Conservation (phyloP, 352 stramenopile species). For the Globisporangium mamillatum region DNA sequence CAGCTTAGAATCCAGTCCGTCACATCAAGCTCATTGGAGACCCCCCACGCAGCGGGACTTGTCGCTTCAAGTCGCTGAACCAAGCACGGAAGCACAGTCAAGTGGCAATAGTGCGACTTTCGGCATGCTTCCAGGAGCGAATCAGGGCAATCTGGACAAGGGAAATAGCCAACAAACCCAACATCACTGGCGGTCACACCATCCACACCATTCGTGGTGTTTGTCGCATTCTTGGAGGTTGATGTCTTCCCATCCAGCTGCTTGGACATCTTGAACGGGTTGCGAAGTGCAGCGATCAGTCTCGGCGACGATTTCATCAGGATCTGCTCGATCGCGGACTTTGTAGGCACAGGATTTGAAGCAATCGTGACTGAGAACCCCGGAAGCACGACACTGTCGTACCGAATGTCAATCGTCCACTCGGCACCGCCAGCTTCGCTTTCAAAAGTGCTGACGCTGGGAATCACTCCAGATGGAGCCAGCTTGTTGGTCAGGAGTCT, state of each 20-base stretch:
- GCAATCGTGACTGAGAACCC: slow-evolving; percentile 14
- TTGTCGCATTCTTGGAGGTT: background rate
- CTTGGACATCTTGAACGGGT: slow-evolving; percentile 8
- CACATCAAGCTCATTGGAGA: slow-evolving; percentile 1
- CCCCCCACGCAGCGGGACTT: background rate
- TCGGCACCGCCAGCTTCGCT: slow-evolving; percentile 15
- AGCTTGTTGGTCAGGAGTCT: background rate
- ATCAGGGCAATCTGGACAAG: background rate
- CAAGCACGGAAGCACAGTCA: slow-evolving; percentile 19
- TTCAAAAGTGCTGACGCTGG: slow-evolving; percentile 6
- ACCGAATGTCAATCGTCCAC: slow-evolving; percentile 18
- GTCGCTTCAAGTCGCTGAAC: background rate
- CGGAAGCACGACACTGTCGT: slow-evolving; percentile 16
- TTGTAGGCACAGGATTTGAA: background rate
- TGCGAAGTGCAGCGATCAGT: background rate
- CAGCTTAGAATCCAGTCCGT: background rate
- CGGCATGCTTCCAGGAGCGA: background rate
- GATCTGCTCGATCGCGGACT: slow-evolving; percentile 15
- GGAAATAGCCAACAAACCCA: background rate
- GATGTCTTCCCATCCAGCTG: background rate
- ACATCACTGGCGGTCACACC: background rate
- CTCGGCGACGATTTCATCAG: slow-evolving; percentile 2
- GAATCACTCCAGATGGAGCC: background rate
- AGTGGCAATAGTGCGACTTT: slow-evolving; percentile 7
- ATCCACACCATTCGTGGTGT: background rate